These are phyloP conservation scores for Colletotrichum kahawae DNA, from an alignment of 2,329 filamentous ascomycete genomes.

Conservation along the genomic window DNA sequence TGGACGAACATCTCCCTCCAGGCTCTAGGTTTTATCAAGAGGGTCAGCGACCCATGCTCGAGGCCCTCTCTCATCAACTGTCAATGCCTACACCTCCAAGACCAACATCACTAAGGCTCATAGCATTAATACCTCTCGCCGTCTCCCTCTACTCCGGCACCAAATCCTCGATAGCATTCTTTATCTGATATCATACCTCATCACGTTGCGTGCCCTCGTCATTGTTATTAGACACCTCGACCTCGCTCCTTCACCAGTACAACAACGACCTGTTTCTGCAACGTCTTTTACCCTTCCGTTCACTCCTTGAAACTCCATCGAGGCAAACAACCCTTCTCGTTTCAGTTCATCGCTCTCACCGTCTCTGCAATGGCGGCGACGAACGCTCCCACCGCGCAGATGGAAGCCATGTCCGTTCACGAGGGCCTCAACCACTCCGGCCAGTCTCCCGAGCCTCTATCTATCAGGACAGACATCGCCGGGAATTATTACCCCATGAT, in stretches of 20 bases:
- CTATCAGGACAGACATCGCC: neutral
- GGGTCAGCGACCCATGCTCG: conserved; percentile 4
- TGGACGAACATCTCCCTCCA: neutral
- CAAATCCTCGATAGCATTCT: neutral
- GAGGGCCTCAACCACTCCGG: neutral
- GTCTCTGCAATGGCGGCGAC: conserved; percentile 1
- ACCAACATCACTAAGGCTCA: neutral
- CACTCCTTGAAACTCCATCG: conserved; percentile 1
- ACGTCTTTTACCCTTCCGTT: neutral
- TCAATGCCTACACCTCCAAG: neutral
- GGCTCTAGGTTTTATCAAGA: conserved; percentile 14
- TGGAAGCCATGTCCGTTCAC: neutral
- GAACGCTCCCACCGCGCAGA: neutral
- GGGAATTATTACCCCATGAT: conserved; percentile 4
- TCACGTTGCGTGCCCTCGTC: neutral
- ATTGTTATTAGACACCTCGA: neutral
- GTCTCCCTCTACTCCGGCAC: neutral
- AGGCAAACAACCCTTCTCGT: conserved; percentile 3
- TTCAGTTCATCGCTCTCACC: neutral
- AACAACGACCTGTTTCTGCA: neutral
- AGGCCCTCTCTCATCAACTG: neutral
- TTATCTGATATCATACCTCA: neutral
- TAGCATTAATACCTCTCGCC: conserved; percentile 6
- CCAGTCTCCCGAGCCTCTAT: neutral
- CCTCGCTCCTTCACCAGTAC: neutral